Evolutionary conservation across 164 flowering plant species (phyloP), one percentile per base, ranked within the genome.

Genomic region (Stephania cephalantha): DNA sequence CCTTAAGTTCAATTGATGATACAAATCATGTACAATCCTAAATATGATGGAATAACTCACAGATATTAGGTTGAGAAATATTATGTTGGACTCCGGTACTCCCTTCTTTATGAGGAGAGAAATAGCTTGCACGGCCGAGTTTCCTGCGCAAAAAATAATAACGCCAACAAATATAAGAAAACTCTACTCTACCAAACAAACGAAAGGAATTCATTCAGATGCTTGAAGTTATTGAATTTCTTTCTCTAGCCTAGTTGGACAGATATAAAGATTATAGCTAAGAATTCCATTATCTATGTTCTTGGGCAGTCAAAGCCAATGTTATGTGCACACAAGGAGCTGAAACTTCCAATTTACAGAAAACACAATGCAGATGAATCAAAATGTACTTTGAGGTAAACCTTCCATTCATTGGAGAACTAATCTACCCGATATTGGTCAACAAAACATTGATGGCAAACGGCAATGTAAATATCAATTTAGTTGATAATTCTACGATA

Each of bases 11-110:
- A 35, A 35, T 35, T 35, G 42, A 35, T 35, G 42, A 35, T 1
- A 22, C 42, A 13, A 68, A 67, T 13, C 31, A 67, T 12, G 31
- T 31, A 68, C n/a, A 68, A 68, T 3, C 46, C 13, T 25, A 31
- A 58, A n/a, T 46, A 18, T 46, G 29, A 61, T 64, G 61, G 4
- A 48, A 13, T 25, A 17, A 81, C 99, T 90, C 85, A 95, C 99
- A 73, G 99, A 95, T 76, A 95, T 95, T 75, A 95, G 95, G 85
- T 95, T 95, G 53, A 95, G 97, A 86, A 95, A 95, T 83, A 95
- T 91, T 81, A 95, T 93, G 82, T 95, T 88, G 76, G 87, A 78
- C 83, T 95, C 98, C 12, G 98, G 97, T 4, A 95, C 99, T 46
- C 99, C 99, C 81, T 93, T 95, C 81, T 78, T 79, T 77, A 93